These are phyloP conservation scores for Boletus semigastroideus DNA, from an alignment of 1,284 basidiomycete species.

Conservation along the genomic window DNA sequence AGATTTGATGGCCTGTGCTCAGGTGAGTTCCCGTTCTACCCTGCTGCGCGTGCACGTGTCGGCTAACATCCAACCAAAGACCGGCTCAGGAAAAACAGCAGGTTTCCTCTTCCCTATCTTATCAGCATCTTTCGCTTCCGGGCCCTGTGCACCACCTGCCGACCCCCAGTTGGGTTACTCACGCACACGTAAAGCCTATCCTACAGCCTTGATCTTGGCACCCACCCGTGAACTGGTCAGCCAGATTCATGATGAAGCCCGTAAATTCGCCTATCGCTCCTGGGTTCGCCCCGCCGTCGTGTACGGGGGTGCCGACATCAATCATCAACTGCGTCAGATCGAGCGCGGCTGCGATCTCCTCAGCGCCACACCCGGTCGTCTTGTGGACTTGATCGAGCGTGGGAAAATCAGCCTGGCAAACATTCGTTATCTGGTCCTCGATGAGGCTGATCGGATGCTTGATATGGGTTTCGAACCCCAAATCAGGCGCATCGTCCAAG, in stretches of 20 bases:
- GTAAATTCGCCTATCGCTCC: constrained; percentile 99
- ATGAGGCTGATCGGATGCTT: constrained; percentile 99
- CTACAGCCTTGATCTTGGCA: constrained; percentile 94
- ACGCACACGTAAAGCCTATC: constrained; percentile 87
- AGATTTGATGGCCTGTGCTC: constrained; percentile 99
- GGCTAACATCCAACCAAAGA: constrained; percentile 48
- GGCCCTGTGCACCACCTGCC: constrained; percentile 71
- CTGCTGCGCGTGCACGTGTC: neutral
- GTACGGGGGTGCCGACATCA: constrained; percentile 99
- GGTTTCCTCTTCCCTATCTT: constrained; percentile 99
- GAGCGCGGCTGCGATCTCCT: constrained; percentile 98
- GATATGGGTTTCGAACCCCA: constrained; percentile 99
- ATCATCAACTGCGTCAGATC: constrained; percentile 89
- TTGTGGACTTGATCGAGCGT: constrained; percentile 98
- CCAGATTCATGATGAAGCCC: constrained; percentile 99
- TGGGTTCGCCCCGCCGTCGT: constrained; percentile 99
- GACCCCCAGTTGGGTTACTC: constrained; percentile 56
- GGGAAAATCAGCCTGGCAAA: constrained; percentile 96
- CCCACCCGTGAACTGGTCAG: constrained; percentile 98
- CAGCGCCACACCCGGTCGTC: constrained; percentile 97
- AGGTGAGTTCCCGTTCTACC: constrained; percentile 48
- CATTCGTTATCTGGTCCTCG: constrained; percentile 96
- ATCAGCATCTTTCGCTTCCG: constrained; percentile 87
- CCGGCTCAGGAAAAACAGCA: constrained; percentile 98
- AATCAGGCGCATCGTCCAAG: constrained; percentile 97